These are phyloP conservation scores for Colletotrichum gigasporum DNA, from an alignment of 2,329 filamentous ascomycete species.

Conservation along the genomic window DNA sequence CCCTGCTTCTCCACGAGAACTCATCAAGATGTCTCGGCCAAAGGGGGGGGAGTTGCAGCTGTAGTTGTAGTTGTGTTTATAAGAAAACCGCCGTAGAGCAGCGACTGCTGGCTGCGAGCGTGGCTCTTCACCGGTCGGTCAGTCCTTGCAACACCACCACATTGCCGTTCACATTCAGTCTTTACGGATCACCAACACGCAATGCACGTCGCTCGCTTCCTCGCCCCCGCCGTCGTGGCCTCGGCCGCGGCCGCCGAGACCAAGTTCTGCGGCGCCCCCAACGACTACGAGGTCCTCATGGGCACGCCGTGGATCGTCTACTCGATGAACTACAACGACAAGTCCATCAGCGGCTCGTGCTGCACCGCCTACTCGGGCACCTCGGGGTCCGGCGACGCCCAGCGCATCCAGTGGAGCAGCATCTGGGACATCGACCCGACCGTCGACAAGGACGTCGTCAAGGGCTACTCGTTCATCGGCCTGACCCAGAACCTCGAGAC, in stretches of 20 bases:
- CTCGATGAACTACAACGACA: conserved; percentile 55
- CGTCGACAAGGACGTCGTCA: conserved; percentile 47
- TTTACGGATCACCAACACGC: not conserved
- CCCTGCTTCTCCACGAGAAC: not conserved
- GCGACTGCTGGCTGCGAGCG: not conserved
- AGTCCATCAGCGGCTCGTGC: conserved; percentile 46
- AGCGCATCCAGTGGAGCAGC: conserved; percentile 47
- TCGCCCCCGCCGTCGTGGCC: conserved; percentile 5
- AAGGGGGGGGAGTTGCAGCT: not conserved
- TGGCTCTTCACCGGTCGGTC: too few relatives aligned
- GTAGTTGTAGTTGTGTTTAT: too few relatives aligned
- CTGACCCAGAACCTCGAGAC: conserved; percentile 52
- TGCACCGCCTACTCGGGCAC: conserved; percentile 50
- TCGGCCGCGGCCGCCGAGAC: conserved; percentile 8
- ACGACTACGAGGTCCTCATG: conserved; percentile 43
- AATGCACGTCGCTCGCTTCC: not conserved
- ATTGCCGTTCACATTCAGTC: not conserved
- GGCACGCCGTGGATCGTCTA: conserved; percentile 54
- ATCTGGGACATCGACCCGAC: conserved; percentile 48
- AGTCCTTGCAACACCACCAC: too few relatives aligned
- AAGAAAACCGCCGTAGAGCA: not conserved
- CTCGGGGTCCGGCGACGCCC: conserved; percentile 42
- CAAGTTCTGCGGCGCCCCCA: conserved; percentile 35
- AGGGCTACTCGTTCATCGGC: conserved; percentile 55
- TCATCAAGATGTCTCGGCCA: not conserved